Evolutionary conservation across 257 asterid species (phyloP).

Genomic region (Cinchona pubescens): DNA sequence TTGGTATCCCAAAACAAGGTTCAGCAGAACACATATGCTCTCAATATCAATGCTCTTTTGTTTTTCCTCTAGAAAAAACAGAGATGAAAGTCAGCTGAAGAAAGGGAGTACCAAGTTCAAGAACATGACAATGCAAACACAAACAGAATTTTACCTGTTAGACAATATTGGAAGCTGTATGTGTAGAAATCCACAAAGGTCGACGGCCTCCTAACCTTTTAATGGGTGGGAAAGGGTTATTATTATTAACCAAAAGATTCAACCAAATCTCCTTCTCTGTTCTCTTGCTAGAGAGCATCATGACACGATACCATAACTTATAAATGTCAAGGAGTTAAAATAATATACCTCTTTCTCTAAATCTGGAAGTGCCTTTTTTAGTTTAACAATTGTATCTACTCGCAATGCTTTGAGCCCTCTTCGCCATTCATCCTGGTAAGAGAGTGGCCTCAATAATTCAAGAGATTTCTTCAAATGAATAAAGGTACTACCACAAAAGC

Average conservation of each 20-base stretch:
- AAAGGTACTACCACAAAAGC: background rate
- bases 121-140: background rate
- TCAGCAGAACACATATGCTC: conserved; percentile 61
- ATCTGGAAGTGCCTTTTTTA: conserved; percentile 76
- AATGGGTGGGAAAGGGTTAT: conserved; percentile 18
- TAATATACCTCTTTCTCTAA: conserved; percentile 68
- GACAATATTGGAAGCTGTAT: conserved; percentile 65
- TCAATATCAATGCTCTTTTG: conserved; percentile 89
- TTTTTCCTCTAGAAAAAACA: conserved; percentile 64
- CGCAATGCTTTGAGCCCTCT: conserved; percentile 72
- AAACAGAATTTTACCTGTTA: conserved; percentile 47
- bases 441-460: background rate
- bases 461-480: background rate
- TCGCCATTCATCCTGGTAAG: conserved; percentile 76
- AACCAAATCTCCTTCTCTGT: background rate
- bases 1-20: conserved; percentile 61
- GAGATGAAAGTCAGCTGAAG: conserved; percentile 11
- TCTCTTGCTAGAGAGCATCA: background rate
- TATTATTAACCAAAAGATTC: background rate
- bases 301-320: conserved; percentile 12
- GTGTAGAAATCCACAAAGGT: conserved; percentile 59
- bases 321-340: conserved; percentile 16
- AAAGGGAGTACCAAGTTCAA: conserved; percentile 1
- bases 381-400: conserved; percentile 60
- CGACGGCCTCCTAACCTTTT: conserved; percentile 48